phyloP scores from a whole-genome alignment of 305 asterid genomes.

The Solanum aculeatissimum region DNA sequence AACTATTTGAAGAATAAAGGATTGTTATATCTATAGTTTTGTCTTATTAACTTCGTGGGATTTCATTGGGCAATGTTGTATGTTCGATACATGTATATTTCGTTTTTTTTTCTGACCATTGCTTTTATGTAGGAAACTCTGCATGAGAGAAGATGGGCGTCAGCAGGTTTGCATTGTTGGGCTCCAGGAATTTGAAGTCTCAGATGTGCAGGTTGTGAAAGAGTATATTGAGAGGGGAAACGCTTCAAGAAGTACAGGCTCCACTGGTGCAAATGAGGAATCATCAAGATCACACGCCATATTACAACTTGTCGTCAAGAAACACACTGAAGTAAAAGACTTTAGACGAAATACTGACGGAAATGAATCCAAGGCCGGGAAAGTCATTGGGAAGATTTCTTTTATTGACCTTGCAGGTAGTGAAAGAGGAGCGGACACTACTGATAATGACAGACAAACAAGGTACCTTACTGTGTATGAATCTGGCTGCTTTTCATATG shows the following conservation, averaged over 20 bases:
- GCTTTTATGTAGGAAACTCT: constrained; percentile 55
- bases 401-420: constrained; percentile 91
- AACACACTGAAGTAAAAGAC: constrained; percentile 86
- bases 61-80: neutral
- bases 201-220: constrained; percentile 90
- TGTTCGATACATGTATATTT: neutral
- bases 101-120: neutral
- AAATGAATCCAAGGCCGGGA: constrained; percentile 58
- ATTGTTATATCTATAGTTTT: neutral
- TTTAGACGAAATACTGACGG: constrained; percentile 60
- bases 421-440: constrained; percentile 99
- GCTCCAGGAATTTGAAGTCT: constrained; percentile 96
- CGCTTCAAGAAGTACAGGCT: constrained; percentile 93
- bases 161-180: constrained; percentile 99
- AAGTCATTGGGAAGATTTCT: constrained; percentile 47
- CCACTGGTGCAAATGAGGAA: constrained; percentile 99
- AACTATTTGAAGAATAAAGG: neutral
- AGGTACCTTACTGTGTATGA: constrained; percentile 23
- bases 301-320: constrained; percentile 85
- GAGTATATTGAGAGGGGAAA: constrained; percentile 95
- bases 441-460: constrained; percentile 81
- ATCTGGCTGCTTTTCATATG: neutral
- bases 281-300: constrained; percentile 98
- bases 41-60: neutral
- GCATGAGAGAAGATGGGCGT: constrained; percentile 98